These are phyloP conservation scores for Pseudogymnoascus sp. DNA, from an alignment of 2,329 filamentous ascomycete species.

Conservation along the genomic window DNA sequence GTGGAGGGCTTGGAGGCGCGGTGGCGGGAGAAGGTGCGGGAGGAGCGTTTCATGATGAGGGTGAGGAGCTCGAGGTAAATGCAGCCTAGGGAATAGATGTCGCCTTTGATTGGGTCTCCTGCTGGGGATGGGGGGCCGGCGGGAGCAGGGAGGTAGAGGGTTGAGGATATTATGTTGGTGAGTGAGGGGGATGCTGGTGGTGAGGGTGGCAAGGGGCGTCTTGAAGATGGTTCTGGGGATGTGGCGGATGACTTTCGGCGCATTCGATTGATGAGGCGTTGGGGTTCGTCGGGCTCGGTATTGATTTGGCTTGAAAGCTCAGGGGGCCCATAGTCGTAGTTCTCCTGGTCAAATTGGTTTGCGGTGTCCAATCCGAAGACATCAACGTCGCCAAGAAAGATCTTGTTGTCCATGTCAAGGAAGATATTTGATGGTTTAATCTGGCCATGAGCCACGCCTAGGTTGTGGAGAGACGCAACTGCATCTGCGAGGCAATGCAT, in stretches of 20 bases:
- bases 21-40: constrained; percentile 57
- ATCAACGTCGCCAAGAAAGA: constrained; percentile 59
- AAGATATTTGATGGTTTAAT: constrained; percentile 66
- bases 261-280: constrained; percentile 27
- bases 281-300: constrained; percentile 30
- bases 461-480: constrained; percentile 57
- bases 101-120: constrained; percentile 50
- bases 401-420: constrained; percentile 55
- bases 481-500: constrained; percentile 64
- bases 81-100: constrained; percentile 67
- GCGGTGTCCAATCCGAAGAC: constrained; percentile 35
- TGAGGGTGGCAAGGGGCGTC: background rate
- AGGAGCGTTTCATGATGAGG: constrained; percentile 59
- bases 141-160: constrained; percentile 6
- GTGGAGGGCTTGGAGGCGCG: constrained; percentile 29
- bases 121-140: constrained; percentile 31
- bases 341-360: constrained; percentile 55
- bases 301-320: constrained; percentile 38
- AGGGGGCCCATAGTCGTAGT: constrained; percentile 65
- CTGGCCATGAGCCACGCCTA: constrained; percentile 55
- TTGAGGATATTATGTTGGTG: constrained; percentile 18
- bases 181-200: constrained; percentile 16
- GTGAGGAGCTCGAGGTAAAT: constrained; percentile 65
- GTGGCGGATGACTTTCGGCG: constrained; percentile 27
- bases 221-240: constrained; percentile 10